A percentile compares a stretch with the other conserved stretches of the same genome.
Evolutionary conservation across 805 yeast genomes (phyloP).

Genomic region (Pichia paraexigua): DNA sequence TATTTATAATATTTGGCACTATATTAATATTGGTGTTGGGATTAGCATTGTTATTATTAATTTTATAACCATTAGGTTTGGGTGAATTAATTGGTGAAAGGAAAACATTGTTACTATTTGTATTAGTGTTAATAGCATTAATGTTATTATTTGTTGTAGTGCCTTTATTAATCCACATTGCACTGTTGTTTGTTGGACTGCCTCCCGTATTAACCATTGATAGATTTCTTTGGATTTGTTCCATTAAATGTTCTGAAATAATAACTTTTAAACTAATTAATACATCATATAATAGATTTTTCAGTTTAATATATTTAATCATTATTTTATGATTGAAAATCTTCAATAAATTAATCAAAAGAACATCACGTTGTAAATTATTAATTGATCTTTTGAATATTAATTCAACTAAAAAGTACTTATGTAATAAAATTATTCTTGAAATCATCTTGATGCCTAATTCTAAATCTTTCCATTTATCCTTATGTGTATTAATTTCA

Average conservation of each 20-base stretch:
- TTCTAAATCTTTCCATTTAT: constrained; percentile 16
- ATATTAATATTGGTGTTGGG: background rate
- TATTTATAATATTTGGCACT: constrained; percentile 19
- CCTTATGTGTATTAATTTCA: background rate
- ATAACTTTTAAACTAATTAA: constrained; percentile 42
- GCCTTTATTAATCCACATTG: background rate
- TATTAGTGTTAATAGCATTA: constrained; percentile 16
- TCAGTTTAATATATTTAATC: constrained; percentile 38
- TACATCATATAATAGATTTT: constrained; percentile 52
- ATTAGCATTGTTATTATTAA: background rate
- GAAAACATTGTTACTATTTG: constrained; percentile 16
- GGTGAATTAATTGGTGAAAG: constrained; percentile 19
- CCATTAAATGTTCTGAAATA: constrained; percentile 23
- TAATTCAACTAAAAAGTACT: constrained; percentile 39
- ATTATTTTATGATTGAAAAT: constrained; percentile 39
- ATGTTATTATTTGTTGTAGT: background rate
- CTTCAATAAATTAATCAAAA: constrained; percentile 39
- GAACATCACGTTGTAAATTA: constrained; percentile 35
- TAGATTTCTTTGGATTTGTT: constrained; percentile 3
- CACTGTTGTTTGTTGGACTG: background rate
- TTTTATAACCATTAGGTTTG: background rate
- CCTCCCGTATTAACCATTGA: background rate
- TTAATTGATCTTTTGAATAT: constrained; percentile 34
- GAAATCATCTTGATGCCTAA: constrained; percentile 39
- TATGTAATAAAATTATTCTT: constrained; percentile 52